Percentiles rank a stretch among this genome's conserved stretches.
These are phyloP conservation scores for Penicillium sp. DNA, from an alignment of 2,329 filamentous ascomycete species.

Conservation along the genomic window DNA sequence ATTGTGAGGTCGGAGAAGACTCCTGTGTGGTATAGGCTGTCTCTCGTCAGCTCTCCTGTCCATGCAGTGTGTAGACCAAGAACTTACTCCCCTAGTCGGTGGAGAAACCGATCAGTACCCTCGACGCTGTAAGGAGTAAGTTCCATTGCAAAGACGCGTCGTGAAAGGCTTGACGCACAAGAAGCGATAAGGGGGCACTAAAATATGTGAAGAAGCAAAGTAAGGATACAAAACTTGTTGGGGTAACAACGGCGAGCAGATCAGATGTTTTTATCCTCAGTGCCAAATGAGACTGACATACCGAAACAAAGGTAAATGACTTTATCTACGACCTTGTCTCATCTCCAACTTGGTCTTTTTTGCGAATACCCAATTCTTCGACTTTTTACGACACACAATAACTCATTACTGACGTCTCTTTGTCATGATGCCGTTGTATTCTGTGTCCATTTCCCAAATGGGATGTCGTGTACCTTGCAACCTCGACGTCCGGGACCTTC, in stretches of 20 bases:
- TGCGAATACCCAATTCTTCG: too few relatives aligned
- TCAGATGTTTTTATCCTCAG: background rate
- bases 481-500: too few relatives aligned
- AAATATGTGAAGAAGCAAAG: background rate
- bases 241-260: background rate
- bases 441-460: background rate
- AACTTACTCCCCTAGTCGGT: background rate
- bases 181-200: too few relatives aligned
- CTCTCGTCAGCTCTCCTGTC: background rate
- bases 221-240: background rate
- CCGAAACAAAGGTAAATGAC: background rate
- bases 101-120: background rate
- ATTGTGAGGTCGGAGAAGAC: background rate
- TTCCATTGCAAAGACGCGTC: background rate
- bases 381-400: background rate
- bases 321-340: background rate
- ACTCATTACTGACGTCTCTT: too few relatives aligned
- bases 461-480: background rate
- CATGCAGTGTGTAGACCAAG: background rate
- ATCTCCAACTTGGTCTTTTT: background rate
- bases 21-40: background rate
- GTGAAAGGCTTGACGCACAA: background rate
- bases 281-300: background rate
- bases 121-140: background rate
- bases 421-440: background rate